Evolutionary conservation across 78 protist genomes (phyloP).

Genomic region (Dictyostelium capitatum): DNA sequence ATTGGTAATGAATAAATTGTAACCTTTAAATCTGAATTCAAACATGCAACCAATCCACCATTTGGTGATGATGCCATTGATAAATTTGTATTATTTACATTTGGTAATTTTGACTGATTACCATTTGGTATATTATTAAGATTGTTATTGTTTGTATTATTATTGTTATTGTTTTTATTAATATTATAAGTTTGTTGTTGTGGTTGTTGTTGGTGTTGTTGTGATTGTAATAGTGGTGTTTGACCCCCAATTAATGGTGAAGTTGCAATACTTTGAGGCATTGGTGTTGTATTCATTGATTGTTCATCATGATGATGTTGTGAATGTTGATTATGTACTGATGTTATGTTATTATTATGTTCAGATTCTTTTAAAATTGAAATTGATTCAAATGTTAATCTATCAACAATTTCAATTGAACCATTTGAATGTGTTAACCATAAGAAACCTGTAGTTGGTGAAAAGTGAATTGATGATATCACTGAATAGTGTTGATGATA

Average conservation of each 20-base stretch:
- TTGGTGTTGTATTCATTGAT: neutral
- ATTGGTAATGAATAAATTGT: constrained; percentile 33
- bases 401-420: constrained; percentile 40
- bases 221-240: neutral
- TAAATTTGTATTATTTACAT: neutral
- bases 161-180: neutral
- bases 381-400: constrained; percentile 36
- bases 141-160: neutral
- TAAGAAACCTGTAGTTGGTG: constrained; percentile 21
- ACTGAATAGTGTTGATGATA: constrained; percentile 19
- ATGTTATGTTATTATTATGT: neutral
- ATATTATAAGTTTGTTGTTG: neutral
- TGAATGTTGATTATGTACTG: neutral
- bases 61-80: constrained; percentile 69
- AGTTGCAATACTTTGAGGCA: neutral
- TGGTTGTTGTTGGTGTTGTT: neutral
- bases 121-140: neutral
- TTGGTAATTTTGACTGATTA: neutral
- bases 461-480: constrained; percentile 41
- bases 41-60: constrained; percentile 47
- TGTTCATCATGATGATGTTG: neutral
- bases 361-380: neutral
- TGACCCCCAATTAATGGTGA: neutral
- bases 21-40: constrained; percentile 8
- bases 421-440: constrained; percentile 54